A percentile compares a stretch with the other conserved stretches of the same genome.
phyloP scores from a whole-genome alignment of 2,329 filamentous ascomycete genomes.

The Fusarium sp. region DNA sequence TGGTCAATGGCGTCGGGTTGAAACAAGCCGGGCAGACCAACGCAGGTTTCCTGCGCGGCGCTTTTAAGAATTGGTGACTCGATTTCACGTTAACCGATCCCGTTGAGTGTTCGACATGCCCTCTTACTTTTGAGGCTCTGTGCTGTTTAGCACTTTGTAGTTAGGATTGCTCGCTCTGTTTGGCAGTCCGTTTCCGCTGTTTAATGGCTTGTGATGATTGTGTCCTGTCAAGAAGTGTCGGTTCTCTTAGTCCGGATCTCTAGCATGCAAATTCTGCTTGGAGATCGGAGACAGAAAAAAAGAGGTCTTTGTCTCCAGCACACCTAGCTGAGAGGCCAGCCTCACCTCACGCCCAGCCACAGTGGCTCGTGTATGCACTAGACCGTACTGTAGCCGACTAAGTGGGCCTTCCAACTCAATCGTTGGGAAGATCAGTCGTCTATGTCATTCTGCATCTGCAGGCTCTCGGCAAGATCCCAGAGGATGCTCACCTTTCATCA shows the following conservation, averaged over 20 bases:
- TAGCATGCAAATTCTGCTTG: too few relatives aligned
- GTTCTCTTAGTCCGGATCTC: too few relatives aligned
- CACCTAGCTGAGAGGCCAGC: too few relatives aligned
- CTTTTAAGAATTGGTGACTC: constrained; percentile 77
- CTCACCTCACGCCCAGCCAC: not conserved
- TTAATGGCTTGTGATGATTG: too few relatives aligned
- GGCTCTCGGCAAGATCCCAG: constrained; percentile 30
- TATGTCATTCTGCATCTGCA: constrained; percentile 43
- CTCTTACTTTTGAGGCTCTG: constrained; percentile 8
- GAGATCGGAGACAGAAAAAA: too few relatives aligned
- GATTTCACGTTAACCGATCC: constrained; percentile 71
- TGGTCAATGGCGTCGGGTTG: constrained; percentile 67
- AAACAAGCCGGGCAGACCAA: constrained; percentile 72
- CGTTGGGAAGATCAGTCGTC: constrained; percentile 44
- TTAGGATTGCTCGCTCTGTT: constrained; percentile 6
- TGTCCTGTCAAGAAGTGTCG: too few relatives aligned
- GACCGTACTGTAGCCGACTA: not conserved
- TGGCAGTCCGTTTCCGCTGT: not conserved
- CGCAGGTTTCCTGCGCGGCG: constrained; percentile 62
- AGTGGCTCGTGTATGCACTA: not conserved
- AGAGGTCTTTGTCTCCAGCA: too few relatives aligned
- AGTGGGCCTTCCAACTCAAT: constrained; percentile 43
- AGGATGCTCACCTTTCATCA: constrained; percentile 30
- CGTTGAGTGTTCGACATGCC: constrained; percentile 75
- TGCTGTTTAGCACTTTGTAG: not conserved